Percentiles rank a stretch among this genome's conserved stretches.
These are phyloP conservation scores for Erysimum cheiri DNA, from an alignment of 441 rosid species.

Conservation along the genomic window DNA sequence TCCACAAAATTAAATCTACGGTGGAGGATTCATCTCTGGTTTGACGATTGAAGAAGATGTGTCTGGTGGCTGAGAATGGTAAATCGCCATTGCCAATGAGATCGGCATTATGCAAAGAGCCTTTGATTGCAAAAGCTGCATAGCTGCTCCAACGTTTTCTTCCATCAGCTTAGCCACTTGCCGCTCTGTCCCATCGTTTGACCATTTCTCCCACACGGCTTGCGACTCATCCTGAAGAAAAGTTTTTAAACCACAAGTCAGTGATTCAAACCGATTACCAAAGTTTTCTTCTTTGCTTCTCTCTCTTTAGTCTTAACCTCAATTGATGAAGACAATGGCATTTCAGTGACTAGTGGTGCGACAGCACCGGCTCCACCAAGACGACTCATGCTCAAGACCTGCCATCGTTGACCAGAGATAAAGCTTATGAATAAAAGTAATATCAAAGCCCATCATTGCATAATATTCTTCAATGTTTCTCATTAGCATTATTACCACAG, in stretches of 20 bases:
- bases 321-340: conserved; percentile 73
- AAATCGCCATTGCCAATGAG: conserved; percentile 89
- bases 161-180: conserved; percentile 99
- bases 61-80: conserved; percentile 81
- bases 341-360: conserved; percentile 94
- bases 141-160: conserved; percentile 93
- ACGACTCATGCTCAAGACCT: conserved; percentile 99
- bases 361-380: conserved; percentile 98
- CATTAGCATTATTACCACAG: conserved; percentile 20
- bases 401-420: conserved; percentile 36
- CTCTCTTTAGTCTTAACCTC: conserved; percentile 61
- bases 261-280: neutral
- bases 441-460: conserved; percentile 32
- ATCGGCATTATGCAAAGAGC: conserved; percentile 99
- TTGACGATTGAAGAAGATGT: conserved; percentile 61
- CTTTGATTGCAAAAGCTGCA: conserved; percentile 97
- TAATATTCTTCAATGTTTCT: conserved; percentile 23
- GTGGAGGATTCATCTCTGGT: conserved; percentile 57
- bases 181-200: conserved; percentile 86
- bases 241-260: conserved; percentile 14
- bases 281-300: conserved; percentile 19
- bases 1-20: conserved; percentile 16
- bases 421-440: conserved; percentile 21
- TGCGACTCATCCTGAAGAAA: conserved; percentile 67
- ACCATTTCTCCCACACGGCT: conserved; percentile 98